Conservation (phyloP, 2,329 filamentous ascomycete genomes). For the Coniochaeta sp. region DNA sequence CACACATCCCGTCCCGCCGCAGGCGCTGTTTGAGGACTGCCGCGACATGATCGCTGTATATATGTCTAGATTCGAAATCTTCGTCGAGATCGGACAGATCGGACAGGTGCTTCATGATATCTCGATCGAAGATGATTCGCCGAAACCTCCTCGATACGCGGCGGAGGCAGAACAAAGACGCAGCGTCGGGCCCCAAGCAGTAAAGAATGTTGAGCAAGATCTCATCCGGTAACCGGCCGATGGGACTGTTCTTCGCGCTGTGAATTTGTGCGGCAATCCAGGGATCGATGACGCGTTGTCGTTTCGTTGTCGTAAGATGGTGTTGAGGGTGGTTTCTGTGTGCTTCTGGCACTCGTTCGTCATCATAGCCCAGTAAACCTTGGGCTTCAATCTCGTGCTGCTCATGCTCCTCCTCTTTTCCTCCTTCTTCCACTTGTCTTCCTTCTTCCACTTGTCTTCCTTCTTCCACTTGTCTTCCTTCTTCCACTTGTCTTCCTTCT, state of each 20-base stretch:
- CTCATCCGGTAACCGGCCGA: conserved; percentile 13
- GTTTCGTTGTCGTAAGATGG: too few species aligned
- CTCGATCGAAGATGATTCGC: conserved; percentile 7
- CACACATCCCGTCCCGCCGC: conserved; percentile 12
- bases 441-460: too few species aligned
- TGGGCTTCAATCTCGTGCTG: too few species aligned
- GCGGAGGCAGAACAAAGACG: conserved; percentile 11
- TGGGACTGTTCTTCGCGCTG: conserved; percentile 11
- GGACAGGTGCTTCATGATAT: conserved; percentile 6
- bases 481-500: too few species aligned
- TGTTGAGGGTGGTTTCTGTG: too few species aligned
- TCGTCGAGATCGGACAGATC: background rate
- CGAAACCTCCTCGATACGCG: conserved; percentile 11
- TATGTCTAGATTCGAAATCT: conserved; percentile 2
- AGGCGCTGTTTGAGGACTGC: conserved; percentile 8
- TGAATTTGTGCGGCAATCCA: conserved; percentile 11
- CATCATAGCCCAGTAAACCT: too few species aligned
- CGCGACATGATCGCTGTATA: conserved; percentile 3
- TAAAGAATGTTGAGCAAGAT: conserved; percentile 10
- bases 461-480: too few species aligned
- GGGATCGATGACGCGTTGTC: conserved; percentile 11
- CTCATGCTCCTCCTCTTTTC: too few species aligned
- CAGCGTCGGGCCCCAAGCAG: conserved; percentile 7
- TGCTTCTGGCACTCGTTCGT: too few species aligned
- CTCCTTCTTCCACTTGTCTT: too few species aligned